Evolutionary conservation across 1,284 basidiomycete species (phyloP).

Genomic region (Cutaneotrichosporon mucoides): DNA sequence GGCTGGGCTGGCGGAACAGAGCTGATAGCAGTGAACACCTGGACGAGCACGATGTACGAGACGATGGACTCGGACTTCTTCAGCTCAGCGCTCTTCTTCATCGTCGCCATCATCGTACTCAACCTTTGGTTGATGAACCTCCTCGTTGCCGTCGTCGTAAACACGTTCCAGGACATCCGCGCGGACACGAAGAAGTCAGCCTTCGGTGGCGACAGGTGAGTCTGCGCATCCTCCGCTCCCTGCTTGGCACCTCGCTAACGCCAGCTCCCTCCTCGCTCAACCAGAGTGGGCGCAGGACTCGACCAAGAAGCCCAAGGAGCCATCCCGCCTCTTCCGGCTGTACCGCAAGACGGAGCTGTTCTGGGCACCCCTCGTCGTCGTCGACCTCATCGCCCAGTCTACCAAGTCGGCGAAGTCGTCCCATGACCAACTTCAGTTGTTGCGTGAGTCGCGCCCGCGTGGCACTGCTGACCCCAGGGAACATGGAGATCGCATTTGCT

Average conservation of each 20-base stretch:
- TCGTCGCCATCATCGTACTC: constrained; percentile 73
- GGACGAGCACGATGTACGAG: constrained; percentile 71
- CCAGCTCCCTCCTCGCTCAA: constrained; percentile 21
- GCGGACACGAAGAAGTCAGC: constrained; percentile 86
- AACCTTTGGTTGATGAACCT: constrained; percentile 95
- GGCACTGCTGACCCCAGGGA: constrained; percentile 49
- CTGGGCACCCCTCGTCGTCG: constrained; percentile 73
- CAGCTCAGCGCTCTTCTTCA: constrained; percentile 81
- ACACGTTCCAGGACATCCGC: constrained; percentile 86
- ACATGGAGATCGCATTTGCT: constrained; percentile 74
- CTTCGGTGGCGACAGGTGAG: constrained; percentile 72
- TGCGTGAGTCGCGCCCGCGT: background rate
- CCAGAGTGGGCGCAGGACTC: constrained; percentile 34
- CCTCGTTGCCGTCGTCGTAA: constrained; percentile 94
- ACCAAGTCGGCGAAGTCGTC: constrained; percentile 62
- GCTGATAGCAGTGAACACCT: constrained; percentile 45
- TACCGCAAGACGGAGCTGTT: constrained; percentile 55
- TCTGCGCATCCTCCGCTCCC: no score
- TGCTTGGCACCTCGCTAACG: background rate
- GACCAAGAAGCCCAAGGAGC: constrained; percentile 26
- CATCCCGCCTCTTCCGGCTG: constrained; percentile 24
- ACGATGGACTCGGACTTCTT: constrained; percentile 92
- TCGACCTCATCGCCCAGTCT: constrained; percentile 68
- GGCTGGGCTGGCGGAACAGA: constrained; percentile 32
- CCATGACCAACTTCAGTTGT: constrained; percentile 52